phyloP scores from a whole-genome alignment of 768 basidiomycete species.

The Favolaschia claudopus region DNA sequence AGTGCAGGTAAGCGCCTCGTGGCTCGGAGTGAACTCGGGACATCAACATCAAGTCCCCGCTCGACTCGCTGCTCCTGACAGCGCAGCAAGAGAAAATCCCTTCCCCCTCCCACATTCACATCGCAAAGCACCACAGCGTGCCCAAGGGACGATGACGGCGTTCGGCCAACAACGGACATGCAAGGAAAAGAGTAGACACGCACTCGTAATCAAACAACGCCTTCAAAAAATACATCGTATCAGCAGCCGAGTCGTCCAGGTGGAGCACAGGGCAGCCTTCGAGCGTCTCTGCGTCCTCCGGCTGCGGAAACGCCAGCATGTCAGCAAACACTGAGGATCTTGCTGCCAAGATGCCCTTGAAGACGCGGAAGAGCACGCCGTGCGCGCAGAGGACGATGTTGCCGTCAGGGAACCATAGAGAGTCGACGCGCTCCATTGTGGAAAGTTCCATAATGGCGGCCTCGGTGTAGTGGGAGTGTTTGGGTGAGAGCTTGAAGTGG shows the following conservation, averaged over 20 bases:
- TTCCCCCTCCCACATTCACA: no score
- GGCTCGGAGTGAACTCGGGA: no score
- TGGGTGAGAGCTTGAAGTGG: no score
- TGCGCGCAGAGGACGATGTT: constrained; percentile 21
- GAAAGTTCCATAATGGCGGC: constrained; percentile 4
- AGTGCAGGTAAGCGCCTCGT: no score
- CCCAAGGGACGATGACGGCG: no score
- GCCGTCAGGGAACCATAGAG: constrained; percentile 24
- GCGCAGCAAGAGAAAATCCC: no score
- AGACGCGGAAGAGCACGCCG: constrained; percentile 25
- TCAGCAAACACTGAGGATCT: constrained; percentile 23
- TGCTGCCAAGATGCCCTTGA: constrained; percentile 19
- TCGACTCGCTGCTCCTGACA: no score
- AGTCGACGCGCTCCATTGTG: constrained; percentile 20
- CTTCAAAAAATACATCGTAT: constrained; percentile 28
- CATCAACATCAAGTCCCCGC: no score
- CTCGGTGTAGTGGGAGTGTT: background rate
- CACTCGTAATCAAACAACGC: constrained; percentile 28
- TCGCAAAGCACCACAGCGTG: no score
- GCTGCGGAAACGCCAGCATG: constrained; percentile 16
- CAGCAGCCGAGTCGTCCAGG: constrained; percentile 25
- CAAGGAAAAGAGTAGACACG: background rate
- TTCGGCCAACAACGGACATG: no score
- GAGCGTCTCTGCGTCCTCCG: constrained; percentile 14
- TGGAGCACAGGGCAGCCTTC: constrained; percentile 24